Evolutionary conservation across 73 alveolate species (phyloP).

Genomic region (Tetrahymena thermophila): DNA sequence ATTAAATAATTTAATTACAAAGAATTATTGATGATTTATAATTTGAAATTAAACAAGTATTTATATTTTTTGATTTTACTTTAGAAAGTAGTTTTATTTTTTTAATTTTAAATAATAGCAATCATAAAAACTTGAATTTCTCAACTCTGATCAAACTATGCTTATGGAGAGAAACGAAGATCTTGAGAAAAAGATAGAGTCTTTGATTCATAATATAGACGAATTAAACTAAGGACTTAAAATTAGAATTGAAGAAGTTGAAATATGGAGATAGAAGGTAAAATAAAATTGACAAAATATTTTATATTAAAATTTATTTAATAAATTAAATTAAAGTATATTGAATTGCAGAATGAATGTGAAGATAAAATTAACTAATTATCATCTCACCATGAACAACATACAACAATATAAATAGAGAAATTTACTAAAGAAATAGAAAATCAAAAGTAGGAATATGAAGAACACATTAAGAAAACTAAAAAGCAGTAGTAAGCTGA

Average conservation of each 20-base stretch:
- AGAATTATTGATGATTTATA: neutral
- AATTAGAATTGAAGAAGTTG: neutral
- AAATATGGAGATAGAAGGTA: neutral
- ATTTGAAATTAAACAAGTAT: neutral
- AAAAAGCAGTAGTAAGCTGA: neutral
- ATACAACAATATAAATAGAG: neutral
- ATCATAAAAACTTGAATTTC: neutral
- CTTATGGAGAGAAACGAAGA: neutral
- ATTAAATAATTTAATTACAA: neutral
- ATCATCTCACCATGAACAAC: neutral
- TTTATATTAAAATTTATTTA: neutral
- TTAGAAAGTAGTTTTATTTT: neutral
- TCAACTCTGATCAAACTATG: neutral
- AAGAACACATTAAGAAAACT: neutral
- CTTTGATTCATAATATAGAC: neutral
- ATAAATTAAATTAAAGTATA: neutral
- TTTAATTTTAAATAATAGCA: neutral
- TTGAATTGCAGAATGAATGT: neutral
- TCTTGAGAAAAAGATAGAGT: neutral
- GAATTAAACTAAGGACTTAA: neutral
- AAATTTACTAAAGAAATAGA: neutral
- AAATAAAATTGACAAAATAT: neutral
- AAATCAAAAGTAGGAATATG: neutral
- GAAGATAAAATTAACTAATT: neutral
- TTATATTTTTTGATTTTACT: neutral